Evolutionary conservation across 1,139 yeast species (phyloP).

Genomic region (Geotrichum klebahnii): DNA sequence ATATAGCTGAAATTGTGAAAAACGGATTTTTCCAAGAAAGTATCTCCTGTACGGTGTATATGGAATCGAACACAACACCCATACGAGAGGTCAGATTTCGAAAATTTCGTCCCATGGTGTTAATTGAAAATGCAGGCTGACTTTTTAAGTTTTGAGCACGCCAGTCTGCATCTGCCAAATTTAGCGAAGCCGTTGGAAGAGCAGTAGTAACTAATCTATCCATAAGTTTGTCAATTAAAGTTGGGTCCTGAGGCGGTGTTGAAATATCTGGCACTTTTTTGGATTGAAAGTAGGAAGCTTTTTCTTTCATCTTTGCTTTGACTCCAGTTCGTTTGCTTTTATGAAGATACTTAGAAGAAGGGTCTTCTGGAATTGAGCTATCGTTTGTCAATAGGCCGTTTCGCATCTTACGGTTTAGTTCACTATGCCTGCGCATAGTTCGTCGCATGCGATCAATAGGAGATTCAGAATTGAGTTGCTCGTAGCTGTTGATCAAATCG

Average conservation of each 20-base stretch:
- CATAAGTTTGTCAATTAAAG: constrained; percentile 57
- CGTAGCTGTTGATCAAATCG: too few relatives aligned
- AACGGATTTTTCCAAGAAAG: constrained; percentile 63
- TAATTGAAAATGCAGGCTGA: constrained; percentile 68
- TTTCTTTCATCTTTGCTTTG: too few relatives aligned
- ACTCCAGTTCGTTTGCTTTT: too few relatives aligned
- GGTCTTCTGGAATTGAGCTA: too few relatives aligned
- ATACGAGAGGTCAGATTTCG: constrained; percentile 62
- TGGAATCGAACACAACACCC: constrained; percentile 46
- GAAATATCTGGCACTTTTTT: too few relatives aligned
- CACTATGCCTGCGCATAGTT: constrained; percentile 5
- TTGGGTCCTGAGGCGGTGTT: constrained; percentile 2
- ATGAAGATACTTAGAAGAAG: too few relatives aligned
- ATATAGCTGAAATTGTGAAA: constrained; percentile 56
- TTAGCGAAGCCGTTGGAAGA: constrained; percentile 55
- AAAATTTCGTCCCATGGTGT: constrained; percentile 64
- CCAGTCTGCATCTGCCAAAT: constrained; percentile 32
- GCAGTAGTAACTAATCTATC: constrained; percentile 69
- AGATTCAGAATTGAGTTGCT: background rate
- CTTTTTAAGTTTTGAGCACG: constrained; percentile 47
- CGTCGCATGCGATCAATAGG: constrained; percentile 16
- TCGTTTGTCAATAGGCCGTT: background rate
- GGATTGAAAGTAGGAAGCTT: too few relatives aligned
- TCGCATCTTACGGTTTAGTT: background rate
- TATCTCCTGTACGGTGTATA: constrained; percentile 49